Percentiles rank a stretch among this genome's conserved stretches.
Evolutionary conservation across 1,284 basidiomycete species (phyloP).

Genomic region (Schizophyllum amplum): DNA sequence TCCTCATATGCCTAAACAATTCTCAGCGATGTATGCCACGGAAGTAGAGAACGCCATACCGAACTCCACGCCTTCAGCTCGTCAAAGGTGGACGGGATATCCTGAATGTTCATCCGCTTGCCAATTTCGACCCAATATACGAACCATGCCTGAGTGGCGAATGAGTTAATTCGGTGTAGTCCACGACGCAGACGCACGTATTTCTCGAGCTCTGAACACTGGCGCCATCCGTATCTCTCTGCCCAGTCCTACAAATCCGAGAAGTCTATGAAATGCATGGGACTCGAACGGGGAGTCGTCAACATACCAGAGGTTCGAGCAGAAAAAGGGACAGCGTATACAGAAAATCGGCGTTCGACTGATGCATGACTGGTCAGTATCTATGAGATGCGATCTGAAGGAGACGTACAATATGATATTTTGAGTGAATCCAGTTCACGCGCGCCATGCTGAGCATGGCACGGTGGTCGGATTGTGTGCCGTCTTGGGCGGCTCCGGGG

Average conservation of each 20-base stretch:
- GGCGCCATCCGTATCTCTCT: constrained; percentile 27
- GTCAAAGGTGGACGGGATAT: constrained; percentile 23
- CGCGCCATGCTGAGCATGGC: constrained; percentile 37
- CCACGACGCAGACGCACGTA: constrained; percentile 25
- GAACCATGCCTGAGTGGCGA: constrained; percentile 25
- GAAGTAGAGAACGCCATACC: constrained; percentile 15
- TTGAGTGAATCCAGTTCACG: constrained; percentile 37
- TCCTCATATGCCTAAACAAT: constrained; percentile 30
- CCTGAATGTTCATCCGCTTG: constrained; percentile 30
- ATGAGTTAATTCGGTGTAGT: background rate
- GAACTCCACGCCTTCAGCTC: constrained; percentile 27
- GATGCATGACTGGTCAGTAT: background rate
- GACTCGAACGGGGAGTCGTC: background rate
- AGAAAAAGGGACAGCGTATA: constrained; percentile 24
- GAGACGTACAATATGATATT: constrained; percentile 32
- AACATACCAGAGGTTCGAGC: constrained; percentile 21
- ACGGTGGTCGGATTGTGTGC: constrained; percentile 25
- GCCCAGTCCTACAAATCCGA: constrained; percentile 26
- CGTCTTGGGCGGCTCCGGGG: constrained; percentile 9
- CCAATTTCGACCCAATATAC: constrained; percentile 36
- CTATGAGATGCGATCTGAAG: background rate
- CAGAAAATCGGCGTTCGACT: constrained; percentile 25
- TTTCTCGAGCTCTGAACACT: constrained; percentile 26
- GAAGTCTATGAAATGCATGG: background rate
- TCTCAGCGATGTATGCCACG: background rate